A percentile compares a stretch with the other conserved stretches of the same genome.
phyloP scores from a whole-genome alignment of 1,284 basidiomycete genomes.

The Puccinia horiana region DNA sequence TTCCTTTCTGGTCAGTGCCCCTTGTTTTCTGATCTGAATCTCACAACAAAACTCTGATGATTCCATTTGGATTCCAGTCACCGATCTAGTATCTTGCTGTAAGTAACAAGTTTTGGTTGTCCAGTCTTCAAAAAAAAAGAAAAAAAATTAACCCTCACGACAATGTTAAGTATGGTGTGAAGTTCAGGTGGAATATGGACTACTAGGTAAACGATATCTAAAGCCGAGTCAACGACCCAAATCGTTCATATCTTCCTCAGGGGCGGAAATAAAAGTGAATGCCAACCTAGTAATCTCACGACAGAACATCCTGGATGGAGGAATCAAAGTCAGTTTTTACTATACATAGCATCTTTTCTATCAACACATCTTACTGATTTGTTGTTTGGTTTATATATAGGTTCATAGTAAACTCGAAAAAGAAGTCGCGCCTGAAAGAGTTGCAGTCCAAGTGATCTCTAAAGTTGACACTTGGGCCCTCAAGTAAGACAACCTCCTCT shows the following conservation, averaged over 20 bases:
- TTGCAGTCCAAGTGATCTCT: conserved; percentile 10
- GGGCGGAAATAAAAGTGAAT: conserved; percentile 25
- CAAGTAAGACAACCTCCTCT: conserved; percentile 20
- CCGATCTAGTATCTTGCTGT: conserved; percentile 45
- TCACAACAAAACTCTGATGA: no score
- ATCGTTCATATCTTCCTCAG: conserved; percentile 13
- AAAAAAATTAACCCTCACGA: not conserved
- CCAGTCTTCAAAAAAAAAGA: not conserved
- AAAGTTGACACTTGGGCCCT: conserved; percentile 37
- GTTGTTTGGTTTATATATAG: not conserved
- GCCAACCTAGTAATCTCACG: conserved; percentile 10
- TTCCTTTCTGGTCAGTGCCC: not conserved
- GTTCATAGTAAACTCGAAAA: conserved; percentile 46
- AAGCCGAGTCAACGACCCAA: conserved; percentile 18
- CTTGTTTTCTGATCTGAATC: not conserved
- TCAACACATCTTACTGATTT: not conserved
- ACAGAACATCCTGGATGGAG: conserved; percentile 42
- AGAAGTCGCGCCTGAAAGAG: conserved; percentile 37
- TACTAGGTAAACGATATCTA: conserved; percentile 38
- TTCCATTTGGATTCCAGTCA: no score
- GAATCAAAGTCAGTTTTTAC: conserved; percentile 18
- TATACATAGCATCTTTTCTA: not conserved
- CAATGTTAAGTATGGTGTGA: conserved; percentile 40
- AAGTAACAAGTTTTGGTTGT: not conserved
- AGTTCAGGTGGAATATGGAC: conserved; percentile 46